phyloP scores from a whole-genome alignment of 2,329 filamentous ascomycete genomes.

The Colletotrichum sp. region DNA sequence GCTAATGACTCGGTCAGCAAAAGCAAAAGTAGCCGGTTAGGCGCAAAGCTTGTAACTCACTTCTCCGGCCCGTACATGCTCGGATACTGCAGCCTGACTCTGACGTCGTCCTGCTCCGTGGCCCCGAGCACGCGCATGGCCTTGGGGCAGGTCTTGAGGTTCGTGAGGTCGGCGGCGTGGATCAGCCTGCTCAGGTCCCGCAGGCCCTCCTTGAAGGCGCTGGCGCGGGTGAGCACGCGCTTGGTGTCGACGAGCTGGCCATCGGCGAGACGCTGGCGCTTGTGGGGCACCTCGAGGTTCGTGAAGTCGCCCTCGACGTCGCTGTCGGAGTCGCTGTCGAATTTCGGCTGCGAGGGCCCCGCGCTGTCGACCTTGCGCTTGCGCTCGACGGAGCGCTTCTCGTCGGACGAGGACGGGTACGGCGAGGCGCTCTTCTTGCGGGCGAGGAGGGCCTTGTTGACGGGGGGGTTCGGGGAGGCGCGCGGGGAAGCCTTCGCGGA shows the following conservation, averaged over 20 bases:
- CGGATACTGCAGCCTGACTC: constrained; percentile 82
- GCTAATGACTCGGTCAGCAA: constrained; percentile 34
- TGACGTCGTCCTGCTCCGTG: constrained; percentile 51
- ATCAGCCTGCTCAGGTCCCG: constrained; percentile 47
- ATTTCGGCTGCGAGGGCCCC: constrained; percentile 34
- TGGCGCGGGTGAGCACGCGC: constrained; percentile 49
- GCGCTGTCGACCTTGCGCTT: constrained; percentile 22
- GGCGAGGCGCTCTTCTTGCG: constrained; percentile 47
- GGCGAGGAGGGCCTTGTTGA: constrained; percentile 25
- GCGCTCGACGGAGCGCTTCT: constrained; percentile 11
- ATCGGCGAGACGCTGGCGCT: constrained; percentile 51
- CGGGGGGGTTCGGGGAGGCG: constrained; percentile 42
- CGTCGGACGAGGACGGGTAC: constrained; percentile 38
- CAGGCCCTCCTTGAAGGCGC: constrained; percentile 38
- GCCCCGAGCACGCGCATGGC: constrained; percentile 15
- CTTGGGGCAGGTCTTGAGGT: constrained; percentile 14
- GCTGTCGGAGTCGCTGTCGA: constrained; percentile 55
- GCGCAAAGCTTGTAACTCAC: constrained; percentile 42
- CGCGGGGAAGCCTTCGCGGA: constrained; percentile 38
- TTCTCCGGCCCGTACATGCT: constrained; percentile 72
- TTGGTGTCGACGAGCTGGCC: constrained; percentile 50
- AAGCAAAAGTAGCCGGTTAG: constrained; percentile 27
- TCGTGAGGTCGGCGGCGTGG: constrained; percentile 56
- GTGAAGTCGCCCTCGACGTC: constrained; percentile 43
- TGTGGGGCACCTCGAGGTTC: constrained; percentile 46